These are phyloP conservation scores for Penicillium digitatum DNA, from an alignment of 2,329 filamentous ascomycete species.

Conservation along the genomic window DNA sequence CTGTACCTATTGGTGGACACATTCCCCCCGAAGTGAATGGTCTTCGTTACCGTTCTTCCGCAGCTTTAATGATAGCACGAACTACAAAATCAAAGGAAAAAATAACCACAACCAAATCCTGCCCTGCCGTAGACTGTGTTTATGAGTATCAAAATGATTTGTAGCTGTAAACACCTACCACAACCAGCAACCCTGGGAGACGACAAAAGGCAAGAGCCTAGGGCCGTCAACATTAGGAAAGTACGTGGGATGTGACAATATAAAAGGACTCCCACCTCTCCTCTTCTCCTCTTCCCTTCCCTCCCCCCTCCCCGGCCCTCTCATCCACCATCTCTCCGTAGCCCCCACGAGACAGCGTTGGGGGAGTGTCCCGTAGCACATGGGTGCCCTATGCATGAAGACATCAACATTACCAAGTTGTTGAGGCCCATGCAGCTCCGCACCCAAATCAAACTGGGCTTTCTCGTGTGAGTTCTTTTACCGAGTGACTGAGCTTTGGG, in stretches of 20 bases:
- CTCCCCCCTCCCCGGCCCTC: neutral
- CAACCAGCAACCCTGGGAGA: neutral
- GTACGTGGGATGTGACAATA: neutral
- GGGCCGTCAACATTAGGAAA: neutral
- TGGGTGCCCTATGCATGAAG: neutral
- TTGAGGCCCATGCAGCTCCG: neutral
- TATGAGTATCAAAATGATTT: neutral
- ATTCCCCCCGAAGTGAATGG: neutral
- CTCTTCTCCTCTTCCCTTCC: neutral
- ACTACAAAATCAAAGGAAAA: neutral
- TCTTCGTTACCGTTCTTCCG: neutral
- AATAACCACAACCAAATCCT: neutral
- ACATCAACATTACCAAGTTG: neutral
- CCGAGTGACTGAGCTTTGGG: neutral
- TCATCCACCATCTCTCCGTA: neutral
- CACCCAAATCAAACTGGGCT: neutral
- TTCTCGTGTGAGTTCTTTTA: neutral
- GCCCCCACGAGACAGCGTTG: neutral
- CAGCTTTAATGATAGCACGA: conserved; percentile 4
- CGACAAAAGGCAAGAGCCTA: neutral
- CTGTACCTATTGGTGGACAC: neutral
- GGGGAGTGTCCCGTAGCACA: neutral
- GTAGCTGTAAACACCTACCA: neutral
- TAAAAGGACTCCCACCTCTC: neutral
- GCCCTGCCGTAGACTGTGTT: neutral